Percentiles rank a stretch among this genome's conserved stretches.
These are phyloP conservation scores for Talaromyces verruculosus DNA, from an alignment of 2,329 filamentous ascomycete genomes.

Conservation along the genomic window DNA sequence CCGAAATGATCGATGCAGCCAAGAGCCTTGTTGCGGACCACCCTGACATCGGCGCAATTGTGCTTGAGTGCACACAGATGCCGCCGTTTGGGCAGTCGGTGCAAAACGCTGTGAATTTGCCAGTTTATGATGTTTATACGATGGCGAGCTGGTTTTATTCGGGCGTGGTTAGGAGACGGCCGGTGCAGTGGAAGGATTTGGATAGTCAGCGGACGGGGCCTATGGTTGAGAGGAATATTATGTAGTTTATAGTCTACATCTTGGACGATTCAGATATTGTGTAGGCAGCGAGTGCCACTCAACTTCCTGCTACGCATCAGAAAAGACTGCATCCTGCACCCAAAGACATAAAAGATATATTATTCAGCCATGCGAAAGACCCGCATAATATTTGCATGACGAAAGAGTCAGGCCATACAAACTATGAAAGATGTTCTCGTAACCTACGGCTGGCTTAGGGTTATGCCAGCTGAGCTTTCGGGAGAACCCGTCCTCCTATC, in stretches of 20 bases:
- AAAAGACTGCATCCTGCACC: too few species aligned
- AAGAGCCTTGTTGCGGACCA: constrained; percentile 8
- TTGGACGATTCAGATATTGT: too few species aligned
- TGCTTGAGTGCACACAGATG: constrained; percentile 43
- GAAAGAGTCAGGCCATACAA: background rate
- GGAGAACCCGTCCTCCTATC: background rate
- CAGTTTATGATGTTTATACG: constrained; percentile 41
- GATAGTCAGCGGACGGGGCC: constrained; percentile 15
- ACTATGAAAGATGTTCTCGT: background rate
- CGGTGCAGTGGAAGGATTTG: constrained; percentile 12
- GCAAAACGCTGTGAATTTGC: constrained; percentile 30
- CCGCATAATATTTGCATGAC: too few species aligned
- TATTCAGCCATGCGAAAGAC: too few species aligned
- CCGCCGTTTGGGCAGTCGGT: constrained; percentile 37
- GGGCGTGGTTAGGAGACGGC: constrained; percentile 28
- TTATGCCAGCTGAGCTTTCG: background rate
- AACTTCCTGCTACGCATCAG: too few species aligned
- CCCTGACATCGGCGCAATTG: constrained; percentile 29
- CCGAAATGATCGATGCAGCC: constrained; percentile 9
- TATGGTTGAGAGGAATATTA: constrained; percentile 15
- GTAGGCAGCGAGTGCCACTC: too few species aligned
- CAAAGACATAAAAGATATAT: too few species aligned
- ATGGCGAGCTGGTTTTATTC: constrained; percentile 40
- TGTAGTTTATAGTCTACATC: constrained; percentile 1
- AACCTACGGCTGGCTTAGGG: background rate